Percentiles rank a stretch among this genome's conserved stretches.
phyloP scores from a whole-genome alignment of 2,329 filamentous ascomycete species.

The Ceratocystis diversiconidia region DNA sequence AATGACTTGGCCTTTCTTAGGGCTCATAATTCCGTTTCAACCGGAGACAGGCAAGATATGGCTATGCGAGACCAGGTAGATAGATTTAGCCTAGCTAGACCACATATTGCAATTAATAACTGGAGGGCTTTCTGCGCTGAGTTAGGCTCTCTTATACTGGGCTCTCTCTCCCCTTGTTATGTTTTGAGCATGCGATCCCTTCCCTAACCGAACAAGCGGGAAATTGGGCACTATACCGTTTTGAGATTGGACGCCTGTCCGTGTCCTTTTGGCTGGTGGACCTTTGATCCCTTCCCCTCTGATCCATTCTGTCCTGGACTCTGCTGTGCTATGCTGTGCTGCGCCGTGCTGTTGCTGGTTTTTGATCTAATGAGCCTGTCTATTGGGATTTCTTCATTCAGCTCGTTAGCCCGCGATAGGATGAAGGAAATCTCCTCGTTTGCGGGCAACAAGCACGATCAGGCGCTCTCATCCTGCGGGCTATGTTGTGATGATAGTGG shows the following conservation, averaged over 20 bases:
- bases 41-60: neutral
- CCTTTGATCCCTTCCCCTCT: neutral
- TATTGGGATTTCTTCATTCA: neutral
- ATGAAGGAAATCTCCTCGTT: neutral
- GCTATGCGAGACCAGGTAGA: neutral
- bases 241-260: neutral
- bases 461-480: neutral
- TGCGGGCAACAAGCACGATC: neutral
- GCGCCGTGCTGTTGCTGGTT: neutral
- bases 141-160: neutral
- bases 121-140: neutral
- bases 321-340: neutral
- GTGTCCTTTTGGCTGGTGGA: neutral
- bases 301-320: neutral
- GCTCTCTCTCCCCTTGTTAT: neutral
- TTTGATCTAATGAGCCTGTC: neutral
- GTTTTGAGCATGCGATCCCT: neutral
- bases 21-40: neutral
- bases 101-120: too few species aligned
- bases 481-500: neutral
- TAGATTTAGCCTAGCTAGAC: neutral
- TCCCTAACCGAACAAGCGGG: neutral
- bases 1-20: neutral
- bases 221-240: neutral
- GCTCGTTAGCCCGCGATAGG: neutral